phyloP scores from a whole-genome alignment of 2,329 filamentous ascomycete genomes.

The Sarocladium brachiariae region DNA sequence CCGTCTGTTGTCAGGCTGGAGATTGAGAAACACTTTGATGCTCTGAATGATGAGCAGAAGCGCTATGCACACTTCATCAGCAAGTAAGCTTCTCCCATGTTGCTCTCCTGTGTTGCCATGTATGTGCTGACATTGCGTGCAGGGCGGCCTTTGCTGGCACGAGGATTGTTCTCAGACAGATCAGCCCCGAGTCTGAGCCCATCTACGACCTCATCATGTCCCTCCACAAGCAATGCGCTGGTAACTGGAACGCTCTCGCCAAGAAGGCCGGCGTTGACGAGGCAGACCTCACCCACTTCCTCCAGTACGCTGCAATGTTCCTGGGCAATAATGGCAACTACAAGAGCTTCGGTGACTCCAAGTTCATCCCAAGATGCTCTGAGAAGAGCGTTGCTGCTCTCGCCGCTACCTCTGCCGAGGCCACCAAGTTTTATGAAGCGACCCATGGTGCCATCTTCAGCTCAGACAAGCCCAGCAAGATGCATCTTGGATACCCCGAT shows the following conservation, averaged over 20 bases:
- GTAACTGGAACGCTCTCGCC: constrained; percentile 65
- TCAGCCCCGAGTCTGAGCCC: constrained; percentile 72
- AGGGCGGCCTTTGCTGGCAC: constrained; percentile 73
- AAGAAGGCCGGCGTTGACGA: constrained; percentile 57
- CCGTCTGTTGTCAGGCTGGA: constrained; percentile 81
- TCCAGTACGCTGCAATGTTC: constrained; percentile 74
- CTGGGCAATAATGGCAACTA: constrained; percentile 78
- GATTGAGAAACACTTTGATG: constrained; percentile 89
- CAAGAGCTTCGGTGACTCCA: constrained; percentile 80
- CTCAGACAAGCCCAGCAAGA: constrained; percentile 52
- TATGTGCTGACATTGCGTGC: constrained; percentile 8
- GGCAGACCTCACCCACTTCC: constrained; percentile 59
- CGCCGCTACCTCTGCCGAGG: constrained; percentile 52
- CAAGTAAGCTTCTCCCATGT: constrained; percentile 44
- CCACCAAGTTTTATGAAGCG: constrained; percentile 57
- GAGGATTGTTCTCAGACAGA: constrained; percentile 71
- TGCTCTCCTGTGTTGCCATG: neutral
- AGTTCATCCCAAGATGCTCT: constrained; percentile 69
- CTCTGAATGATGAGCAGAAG: constrained; percentile 67
- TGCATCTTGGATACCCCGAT: constrained; percentile 71
- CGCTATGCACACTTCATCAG: constrained; percentile 88
- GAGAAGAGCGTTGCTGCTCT: constrained; percentile 59
- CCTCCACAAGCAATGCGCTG: constrained; percentile 57
- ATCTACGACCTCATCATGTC: constrained; percentile 77
- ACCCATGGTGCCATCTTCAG: constrained; percentile 69